These are phyloP conservation scores for Colletotrichum melonis DNA, from an alignment of 2,329 filamentous ascomycete genomes.

Conservation along the genomic window DNA sequence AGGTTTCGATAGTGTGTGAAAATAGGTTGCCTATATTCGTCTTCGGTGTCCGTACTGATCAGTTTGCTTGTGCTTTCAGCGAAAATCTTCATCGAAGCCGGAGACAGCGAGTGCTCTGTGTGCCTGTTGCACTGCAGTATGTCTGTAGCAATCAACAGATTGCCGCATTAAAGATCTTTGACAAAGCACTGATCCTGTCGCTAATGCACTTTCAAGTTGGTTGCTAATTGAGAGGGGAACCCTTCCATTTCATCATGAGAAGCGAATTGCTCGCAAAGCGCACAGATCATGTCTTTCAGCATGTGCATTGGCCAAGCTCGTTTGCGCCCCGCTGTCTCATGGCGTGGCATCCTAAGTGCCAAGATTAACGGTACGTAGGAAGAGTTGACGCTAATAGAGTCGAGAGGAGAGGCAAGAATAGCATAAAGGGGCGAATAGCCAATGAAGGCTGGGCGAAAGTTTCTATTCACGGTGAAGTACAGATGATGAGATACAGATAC, in stretches of 20 bases:
- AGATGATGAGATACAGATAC: not conserved
- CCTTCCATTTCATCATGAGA: not conserved
- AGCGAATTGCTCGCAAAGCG: not conserved
- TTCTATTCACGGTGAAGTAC: not conserved
- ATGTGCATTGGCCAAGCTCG: not conserved
- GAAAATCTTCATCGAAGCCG: not conserved
- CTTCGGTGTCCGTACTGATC: too few species aligned
- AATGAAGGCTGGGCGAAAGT: not conserved
- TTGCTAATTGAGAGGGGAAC: not conserved
- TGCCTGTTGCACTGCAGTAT: not conserved
- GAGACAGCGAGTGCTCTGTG: not conserved
- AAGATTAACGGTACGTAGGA: conserved; percentile 4
- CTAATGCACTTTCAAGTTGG: not conserved
- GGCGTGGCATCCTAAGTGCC: conserved; percentile 15
- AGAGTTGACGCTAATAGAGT: conserved; percentile 3
- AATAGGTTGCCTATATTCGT: not conserved
- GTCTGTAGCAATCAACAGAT: not conserved
- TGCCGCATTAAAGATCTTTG: not conserved
- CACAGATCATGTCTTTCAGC: not conserved
- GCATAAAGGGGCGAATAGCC: conserved; percentile 5
- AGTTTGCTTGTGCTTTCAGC: not conserved
- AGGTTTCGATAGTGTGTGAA: not conserved
- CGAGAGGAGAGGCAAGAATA: not conserved
- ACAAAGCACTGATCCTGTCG: not conserved
- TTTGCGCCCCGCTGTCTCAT: not conserved